Percentiles rank a stretch among this genome's conserved stretches.
Evolutionary conservation across 1,284 basidiomycete genomes (phyloP).

Genomic region (Salmacisia buchloeana): DNA sequence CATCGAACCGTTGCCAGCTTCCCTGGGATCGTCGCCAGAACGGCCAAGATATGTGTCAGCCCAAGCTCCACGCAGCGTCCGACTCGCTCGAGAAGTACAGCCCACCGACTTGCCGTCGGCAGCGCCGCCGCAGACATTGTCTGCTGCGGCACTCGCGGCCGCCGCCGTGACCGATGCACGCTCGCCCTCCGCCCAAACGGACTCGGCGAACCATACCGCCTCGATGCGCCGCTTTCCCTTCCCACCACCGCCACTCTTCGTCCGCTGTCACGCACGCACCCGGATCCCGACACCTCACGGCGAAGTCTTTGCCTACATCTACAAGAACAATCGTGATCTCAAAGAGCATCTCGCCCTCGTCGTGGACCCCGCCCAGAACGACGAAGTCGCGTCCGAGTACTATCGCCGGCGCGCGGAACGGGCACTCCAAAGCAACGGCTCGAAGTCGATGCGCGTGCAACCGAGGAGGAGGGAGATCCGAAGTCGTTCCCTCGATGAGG

Average conservation of each 20-base stretch:
- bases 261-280: constrained; percentile 92
- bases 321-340: constrained; percentile 73
- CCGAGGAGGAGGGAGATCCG: constrained; percentile 58
- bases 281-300: constrained; percentile 95
- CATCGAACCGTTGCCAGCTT: neutral
- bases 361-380: constrained; percentile 60
- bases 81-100: neutral
- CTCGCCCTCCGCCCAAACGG: neutral
- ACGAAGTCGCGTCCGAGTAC: constrained; percentile 11
- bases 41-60: neutral
- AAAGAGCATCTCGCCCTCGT: constrained; percentile 99
- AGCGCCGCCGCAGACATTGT: neutral
- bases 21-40: neutral
- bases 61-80: neutral
- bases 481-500: constrained; percentile 72
- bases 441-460: constrained; percentile 2
- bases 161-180: neutral
- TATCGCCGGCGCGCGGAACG: neutral
- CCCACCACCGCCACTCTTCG: constrained; percentile 30
- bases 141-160: neutral
- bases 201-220: neutral
- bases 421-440: constrained; percentile 10
- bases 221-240: neutral
- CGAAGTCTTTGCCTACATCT: constrained; percentile 85
- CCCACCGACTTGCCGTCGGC: neutral